Base-by-base conservation (phyloP, 2,329 filamentous ascomycete species). In the Colletotrichum horii region DNA sequence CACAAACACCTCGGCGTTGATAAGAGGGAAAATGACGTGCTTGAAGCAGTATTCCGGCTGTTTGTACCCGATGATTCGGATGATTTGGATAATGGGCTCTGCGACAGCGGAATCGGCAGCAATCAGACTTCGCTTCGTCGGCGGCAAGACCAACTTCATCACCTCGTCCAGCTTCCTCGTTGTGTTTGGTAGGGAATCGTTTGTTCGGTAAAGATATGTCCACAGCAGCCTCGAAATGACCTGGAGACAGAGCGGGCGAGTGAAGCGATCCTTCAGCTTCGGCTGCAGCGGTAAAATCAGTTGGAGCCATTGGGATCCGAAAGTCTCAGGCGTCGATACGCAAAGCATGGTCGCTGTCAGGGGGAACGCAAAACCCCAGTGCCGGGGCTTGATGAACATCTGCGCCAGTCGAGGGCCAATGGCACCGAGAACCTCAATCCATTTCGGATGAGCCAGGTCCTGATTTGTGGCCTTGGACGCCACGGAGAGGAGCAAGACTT, bases 11-110 rank as follows among this genome's bases (percentile, higher is more conserved):
- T 98, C 96, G 2, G 96, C 95, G 82, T 98, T 98, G 81, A 99
- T 94, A 48, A 99, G 87, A 4, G 96, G 97, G 80, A 98, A 98
- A n/a, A 99, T 95, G 78, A 98, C 94, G 62, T 89, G 95, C 79
- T 93, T 92, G 84, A 98, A 98, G 84, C 96, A 98, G 78, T 98
- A 94, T 80, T 99, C 97, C 69, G 96, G 96, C 79, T 97, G 92
- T 81, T 95, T 97, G 86, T 94, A 98, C 4, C 96, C 97, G 80
- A 99, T 96, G 81, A 98, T 96, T 38, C 97, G 92, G 77, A 98
- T 96, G 34, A 98, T 92, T 80, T 98, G 96, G 72, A 98, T 96
- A 78, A 98, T 87, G 2, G 97, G 96, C 64, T 98, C 96, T 3
- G 94, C 93, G 76, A 97, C 93, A n/a, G 93, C 90, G 0, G 93